A percentile compares a stretch with the other conserved stretches of the same genome.
These are phyloP conservation scores for Eutrema yunnanense DNA, from an alignment of 345 rosid species.

Conservation along the genomic window DNA sequence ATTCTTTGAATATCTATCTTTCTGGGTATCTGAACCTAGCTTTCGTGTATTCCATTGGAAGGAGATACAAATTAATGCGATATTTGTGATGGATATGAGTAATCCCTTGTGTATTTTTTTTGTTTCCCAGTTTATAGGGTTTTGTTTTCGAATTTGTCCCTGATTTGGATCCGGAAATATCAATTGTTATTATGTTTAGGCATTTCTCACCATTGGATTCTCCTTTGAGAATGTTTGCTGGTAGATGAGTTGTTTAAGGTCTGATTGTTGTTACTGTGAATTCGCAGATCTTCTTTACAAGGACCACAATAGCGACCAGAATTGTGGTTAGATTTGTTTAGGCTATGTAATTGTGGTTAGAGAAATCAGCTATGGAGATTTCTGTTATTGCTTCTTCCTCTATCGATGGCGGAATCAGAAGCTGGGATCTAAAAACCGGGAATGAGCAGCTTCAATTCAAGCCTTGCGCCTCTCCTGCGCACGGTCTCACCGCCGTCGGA, in stretches of 20 bases:
- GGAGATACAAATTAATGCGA: background rate
- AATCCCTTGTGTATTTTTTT: too few species aligned
- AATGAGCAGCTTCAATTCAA: conserved; percentile 54
- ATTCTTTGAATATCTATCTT: background rate
- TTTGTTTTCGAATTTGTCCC: background rate
- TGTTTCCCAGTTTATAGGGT: too few species aligned
- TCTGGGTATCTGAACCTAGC: background rate
- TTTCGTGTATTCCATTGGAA: background rate
- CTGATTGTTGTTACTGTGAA: conserved; percentile 1
- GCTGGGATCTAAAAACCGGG: conserved; percentile 73
- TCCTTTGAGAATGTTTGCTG: background rate
- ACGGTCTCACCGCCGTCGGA: conserved; percentile 65
- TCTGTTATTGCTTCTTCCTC: conserved; percentile 66
- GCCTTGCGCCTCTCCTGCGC: conserved; percentile 64
- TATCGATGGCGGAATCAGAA: conserved; percentile 59
- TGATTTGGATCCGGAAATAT: background rate
- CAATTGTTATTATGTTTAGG: background rate
- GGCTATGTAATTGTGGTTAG: background rate
- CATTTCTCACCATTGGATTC: background rate
- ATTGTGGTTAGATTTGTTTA: background rate
- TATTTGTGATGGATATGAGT: background rate
- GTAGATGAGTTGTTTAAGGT: background rate
- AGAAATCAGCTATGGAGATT: conserved; percentile 29
- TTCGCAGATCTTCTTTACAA: conserved; percentile 75
- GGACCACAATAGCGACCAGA: conserved; percentile 90